Base-by-base conservation (phyloP, 164 flowering plant species). In the Aristolochia fimbriata region DNA sequence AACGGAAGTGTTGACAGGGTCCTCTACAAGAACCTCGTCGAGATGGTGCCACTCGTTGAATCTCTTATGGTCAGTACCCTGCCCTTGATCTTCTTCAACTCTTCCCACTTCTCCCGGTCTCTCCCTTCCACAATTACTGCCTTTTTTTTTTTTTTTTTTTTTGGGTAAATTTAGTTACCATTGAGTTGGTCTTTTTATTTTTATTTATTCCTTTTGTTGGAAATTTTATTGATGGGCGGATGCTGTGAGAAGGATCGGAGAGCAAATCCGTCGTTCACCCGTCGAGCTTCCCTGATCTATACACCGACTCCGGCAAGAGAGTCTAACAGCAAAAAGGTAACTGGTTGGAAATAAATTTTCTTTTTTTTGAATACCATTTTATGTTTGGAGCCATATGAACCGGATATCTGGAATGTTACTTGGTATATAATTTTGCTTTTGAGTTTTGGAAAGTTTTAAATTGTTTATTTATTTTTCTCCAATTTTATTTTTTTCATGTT, bases 261-360 rank as follows among this genome's bases (percentile, higher is more conserved):
- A 71, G 65, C 73, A 12, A 85, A 71, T 58, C 64, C 89, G 53
- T 84, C 94, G 0, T 93, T 82, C 62, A 80, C 96, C 0, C 76
- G 97, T 16, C 81, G 90, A 7, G 92, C 92, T 37, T 83, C 97
- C 2, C 52, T 93, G 77, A 53, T 76, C 61, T 88, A 81, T 71
- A 93, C 99, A 6, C 88, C 85, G 78, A 85, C 91, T 27, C 99
- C 99, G 51, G 76, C 90, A 3, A 84, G 83, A 63, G 96, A 86
- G 52, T 75, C 85, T 1, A 43, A 69, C 25, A 65, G 71, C 53
- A 82, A 69, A 62, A 93, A 82, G 78, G 97, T 87, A 1, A 16
- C 11, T 22, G 15, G 23, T 52, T 17, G 52, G 5, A 17, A 20
- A 17, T 0, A 6, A 2, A 15, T 49, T 16, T 20, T 7, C 21